Conservation (phyloP, 495 filamentous ascomycete species). For the Platismatia glauca region DNA sequence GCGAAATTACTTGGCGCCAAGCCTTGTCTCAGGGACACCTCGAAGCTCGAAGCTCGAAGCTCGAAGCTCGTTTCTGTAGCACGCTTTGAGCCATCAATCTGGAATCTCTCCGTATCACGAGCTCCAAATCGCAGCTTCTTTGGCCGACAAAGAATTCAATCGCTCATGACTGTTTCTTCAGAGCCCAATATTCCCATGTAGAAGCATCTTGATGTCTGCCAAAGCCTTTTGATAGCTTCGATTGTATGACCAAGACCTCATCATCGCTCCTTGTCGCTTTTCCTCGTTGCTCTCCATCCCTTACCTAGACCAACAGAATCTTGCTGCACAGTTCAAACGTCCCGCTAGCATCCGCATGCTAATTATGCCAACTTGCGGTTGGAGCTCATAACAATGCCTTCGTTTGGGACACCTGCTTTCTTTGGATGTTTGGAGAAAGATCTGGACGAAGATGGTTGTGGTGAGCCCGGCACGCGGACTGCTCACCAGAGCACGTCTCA, state of each 20-base stretch:
- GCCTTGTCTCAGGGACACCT: no score
- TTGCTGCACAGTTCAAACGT: neutral
- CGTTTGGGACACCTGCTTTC: neutral
- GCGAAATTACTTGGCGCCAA: slow-evolving; percentile 4
- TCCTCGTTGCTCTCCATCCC: neutral
- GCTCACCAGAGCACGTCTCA: neutral
- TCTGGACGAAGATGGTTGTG: neutral
- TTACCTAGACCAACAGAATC: neutral
- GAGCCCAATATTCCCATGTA: neutral
- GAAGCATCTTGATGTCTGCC: neutral
- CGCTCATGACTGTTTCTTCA: neutral
- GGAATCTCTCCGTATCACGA: neutral
- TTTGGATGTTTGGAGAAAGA: slow-evolving; percentile 1
- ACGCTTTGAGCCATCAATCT: neutral
- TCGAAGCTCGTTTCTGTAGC: no score
- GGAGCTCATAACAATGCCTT: neutral
- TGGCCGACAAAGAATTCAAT: neutral
- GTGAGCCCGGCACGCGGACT: neutral
- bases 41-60: no score
- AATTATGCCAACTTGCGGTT: neutral
- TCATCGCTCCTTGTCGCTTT: neutral
- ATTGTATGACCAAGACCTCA: neutral
- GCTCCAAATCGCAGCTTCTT: neutral
- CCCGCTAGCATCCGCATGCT: neutral
- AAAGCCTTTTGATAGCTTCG: neutral